Evolutionary conservation across 2,329 filamentous ascomycete genomes (phyloP).

Genomic region (Trichophyton equinum): DNA sequence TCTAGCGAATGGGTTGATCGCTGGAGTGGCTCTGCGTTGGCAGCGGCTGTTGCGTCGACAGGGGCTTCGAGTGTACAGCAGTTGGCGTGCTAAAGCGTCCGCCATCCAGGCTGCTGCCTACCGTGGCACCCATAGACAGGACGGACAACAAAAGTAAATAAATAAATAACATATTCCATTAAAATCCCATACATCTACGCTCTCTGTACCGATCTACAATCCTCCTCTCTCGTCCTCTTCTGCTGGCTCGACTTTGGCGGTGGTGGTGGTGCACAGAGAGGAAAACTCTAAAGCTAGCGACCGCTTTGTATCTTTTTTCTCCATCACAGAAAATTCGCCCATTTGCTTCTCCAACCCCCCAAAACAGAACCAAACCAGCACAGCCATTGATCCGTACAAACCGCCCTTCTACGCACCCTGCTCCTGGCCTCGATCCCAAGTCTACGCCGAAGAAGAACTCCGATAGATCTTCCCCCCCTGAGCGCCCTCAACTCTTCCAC

Average conservation of each 20-base stretch:
- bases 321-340: background rate
- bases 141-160: too few species aligned
- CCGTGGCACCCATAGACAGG: background rate
- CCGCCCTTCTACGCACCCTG: background rate
- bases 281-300: conserved; percentile 5
- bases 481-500: background rate
- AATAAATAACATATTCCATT: background rate
- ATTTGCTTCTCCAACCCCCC: background rate
- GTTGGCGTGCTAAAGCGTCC: background rate
- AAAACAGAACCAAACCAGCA: background rate
- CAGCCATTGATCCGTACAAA: conserved; percentile 1
- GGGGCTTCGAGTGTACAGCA: background rate
- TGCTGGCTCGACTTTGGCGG: too few species aligned
- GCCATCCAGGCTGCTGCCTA: background rate
- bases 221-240: background rate
- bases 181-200: background rate
- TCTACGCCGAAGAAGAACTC: background rate
- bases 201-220: too few species aligned
- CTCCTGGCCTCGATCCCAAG: background rate
- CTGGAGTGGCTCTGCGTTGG: conserved; percentile 50
- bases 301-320: conserved; percentile 1
- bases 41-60: background rate
- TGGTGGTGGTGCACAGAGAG: background rate
- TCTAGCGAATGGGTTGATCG: conserved; percentile 51
- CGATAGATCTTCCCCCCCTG: background rate